Conservation (phyloP, 2,329 filamentous ascomycete genomes). For the Phaeosphaeriaceae sp. region DNA sequence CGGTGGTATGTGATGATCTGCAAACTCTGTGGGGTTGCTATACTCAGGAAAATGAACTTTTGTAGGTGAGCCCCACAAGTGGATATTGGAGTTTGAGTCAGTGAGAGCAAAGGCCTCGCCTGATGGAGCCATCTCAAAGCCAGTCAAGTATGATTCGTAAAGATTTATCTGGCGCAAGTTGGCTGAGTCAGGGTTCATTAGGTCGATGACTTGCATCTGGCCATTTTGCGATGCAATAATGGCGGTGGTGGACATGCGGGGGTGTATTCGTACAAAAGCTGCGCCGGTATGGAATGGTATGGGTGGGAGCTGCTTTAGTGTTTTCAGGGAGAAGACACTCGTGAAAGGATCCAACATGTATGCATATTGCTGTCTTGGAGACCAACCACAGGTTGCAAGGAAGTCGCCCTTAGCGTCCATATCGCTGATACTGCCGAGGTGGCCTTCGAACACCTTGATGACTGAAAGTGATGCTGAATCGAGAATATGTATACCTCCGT, state of each 20-base stretch:
- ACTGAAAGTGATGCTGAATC: conserved; percentile 79
- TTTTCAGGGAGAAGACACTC: conserved; percentile 95
- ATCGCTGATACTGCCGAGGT: conserved; percentile 87
- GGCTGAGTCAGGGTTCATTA: conserved; percentile 90
- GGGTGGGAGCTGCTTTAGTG: conserved; percentile 82
- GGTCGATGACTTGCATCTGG: conserved; percentile 93
- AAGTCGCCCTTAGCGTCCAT: conserved; percentile 98
- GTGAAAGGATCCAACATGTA: conserved; percentile 91
- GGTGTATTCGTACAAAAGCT: conserved; percentile 95
- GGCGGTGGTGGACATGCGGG: conserved; percentile 91
- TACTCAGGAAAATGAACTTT: conserved; percentile 89
- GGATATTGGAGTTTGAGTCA: conserved; percentile 78
- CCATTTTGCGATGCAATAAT: conserved; percentile 92
- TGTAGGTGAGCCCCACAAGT: conserved; percentile 85
- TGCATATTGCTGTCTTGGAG: conserved; percentile 76
- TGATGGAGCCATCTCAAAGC: conserved; percentile 85
- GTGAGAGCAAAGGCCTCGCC: conserved; percentile 84
- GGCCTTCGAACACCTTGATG: conserved; percentile 87
- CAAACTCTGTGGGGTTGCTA: conserved; percentile 75
- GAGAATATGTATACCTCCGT: conserved; percentile 82
- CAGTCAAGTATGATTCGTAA: conserved; percentile 71
- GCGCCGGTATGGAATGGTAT: conserved; percentile 92
- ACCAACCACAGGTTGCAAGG: conserved; percentile 93
- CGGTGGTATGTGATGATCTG: conserved; percentile 66
- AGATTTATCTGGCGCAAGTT: conserved; percentile 85